Evolutionary conservation across 192 early-diverging fungal species (phyloP).

Genomic region (Neocallimastix lanati): DNA sequence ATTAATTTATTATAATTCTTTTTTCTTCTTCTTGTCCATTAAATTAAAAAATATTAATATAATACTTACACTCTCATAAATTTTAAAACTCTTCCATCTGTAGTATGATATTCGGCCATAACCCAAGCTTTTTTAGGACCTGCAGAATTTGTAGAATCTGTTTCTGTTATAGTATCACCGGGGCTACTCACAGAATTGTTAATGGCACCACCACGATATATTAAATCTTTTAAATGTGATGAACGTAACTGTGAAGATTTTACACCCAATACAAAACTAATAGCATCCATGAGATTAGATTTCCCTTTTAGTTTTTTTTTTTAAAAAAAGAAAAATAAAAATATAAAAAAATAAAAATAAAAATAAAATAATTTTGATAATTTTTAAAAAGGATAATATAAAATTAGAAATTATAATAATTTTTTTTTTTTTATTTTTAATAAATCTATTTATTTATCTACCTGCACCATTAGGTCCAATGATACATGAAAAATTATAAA

Average conservation of each 20-base stretch:
- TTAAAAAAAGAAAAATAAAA: no score
- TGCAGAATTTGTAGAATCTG: slow-evolving; percentile 12
- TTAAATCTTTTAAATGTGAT: slow-evolving; percentile 67
- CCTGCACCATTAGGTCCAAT: slow-evolving; percentile 97
- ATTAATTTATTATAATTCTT: no score
- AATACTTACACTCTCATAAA: slow-evolving; percentile 56
- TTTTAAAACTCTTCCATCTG: slow-evolving; percentile 30
- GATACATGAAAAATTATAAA: slow-evolving; percentile 81
- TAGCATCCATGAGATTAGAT: slow-evolving; percentile 98
- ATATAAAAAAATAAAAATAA: no score
- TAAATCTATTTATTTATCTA: no score
- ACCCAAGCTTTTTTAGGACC: slow-evolving; percentile 46
- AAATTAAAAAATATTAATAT: no score
- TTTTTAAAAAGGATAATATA: no score
- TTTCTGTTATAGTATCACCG: slow-evolving; percentile 4
- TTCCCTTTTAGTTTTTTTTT: slow-evolving; percentile 72
- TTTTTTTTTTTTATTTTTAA: neutral
- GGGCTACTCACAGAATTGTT: slow-evolving; percentile 2
- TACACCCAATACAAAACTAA: slow-evolving; percentile 94
- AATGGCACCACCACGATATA: slow-evolving; percentile 56
- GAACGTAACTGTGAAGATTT: slow-evolving; percentile 79
- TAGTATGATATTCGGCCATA: slow-evolving; percentile 62
- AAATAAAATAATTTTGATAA: no score
- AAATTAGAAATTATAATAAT: no score
- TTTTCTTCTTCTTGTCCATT: no score